Percentiles rank a stretch among this genome's conserved stretches.
Evolutionary conservation across 129 eudicot species (phyloP).

Genomic region (Centella asiatica): DNA sequence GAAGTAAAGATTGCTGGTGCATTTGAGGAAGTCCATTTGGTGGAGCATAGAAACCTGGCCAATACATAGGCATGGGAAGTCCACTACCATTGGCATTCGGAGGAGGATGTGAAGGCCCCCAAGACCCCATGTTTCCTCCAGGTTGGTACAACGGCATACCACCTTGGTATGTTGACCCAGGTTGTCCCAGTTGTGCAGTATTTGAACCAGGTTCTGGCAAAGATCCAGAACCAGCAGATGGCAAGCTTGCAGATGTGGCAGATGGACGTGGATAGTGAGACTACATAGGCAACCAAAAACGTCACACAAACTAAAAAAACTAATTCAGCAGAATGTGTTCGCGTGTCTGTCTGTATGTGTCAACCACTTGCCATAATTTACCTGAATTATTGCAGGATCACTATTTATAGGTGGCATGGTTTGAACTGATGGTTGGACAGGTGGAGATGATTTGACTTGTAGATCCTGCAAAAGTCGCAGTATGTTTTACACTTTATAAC

Average conservation of each 20-base stretch:
- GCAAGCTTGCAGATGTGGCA: constrained; percentile 47
- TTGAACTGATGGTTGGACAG: constrained; percentile 28
- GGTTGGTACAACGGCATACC: constrained; percentile 71
- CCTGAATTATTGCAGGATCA: constrained; percentile 91
- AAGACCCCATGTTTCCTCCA: constrained; percentile 56
- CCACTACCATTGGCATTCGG: constrained; percentile 49
- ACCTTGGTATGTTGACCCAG: constrained; percentile 61
- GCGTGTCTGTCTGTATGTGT: background rate
- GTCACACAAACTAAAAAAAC: background rate
- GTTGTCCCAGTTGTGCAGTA: constrained; percentile 48
- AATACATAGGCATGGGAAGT: constrained; percentile 82
- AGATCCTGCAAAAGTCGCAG: constrained; percentile 55
- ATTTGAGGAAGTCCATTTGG: constrained; percentile 66
- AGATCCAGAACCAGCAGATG: constrained; percentile 39
- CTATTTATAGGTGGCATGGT: constrained; percentile 48
- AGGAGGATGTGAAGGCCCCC: constrained; percentile 68
- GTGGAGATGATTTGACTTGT: constrained; percentile 69
- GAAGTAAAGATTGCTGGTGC: constrained; percentile 60
- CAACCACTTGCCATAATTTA: background rate
- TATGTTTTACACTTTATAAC: no score
- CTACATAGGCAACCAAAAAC: constrained; percentile 31
- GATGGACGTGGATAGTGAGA: constrained; percentile 77
- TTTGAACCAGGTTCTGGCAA: constrained; percentile 35
- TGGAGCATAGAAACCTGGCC: constrained; percentile 76
- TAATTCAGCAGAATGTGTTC: background rate